Evolutionary conservation across 805 yeast genomes (phyloP).

Genomic region (Kluyveromyces nonfermentans): DNA sequence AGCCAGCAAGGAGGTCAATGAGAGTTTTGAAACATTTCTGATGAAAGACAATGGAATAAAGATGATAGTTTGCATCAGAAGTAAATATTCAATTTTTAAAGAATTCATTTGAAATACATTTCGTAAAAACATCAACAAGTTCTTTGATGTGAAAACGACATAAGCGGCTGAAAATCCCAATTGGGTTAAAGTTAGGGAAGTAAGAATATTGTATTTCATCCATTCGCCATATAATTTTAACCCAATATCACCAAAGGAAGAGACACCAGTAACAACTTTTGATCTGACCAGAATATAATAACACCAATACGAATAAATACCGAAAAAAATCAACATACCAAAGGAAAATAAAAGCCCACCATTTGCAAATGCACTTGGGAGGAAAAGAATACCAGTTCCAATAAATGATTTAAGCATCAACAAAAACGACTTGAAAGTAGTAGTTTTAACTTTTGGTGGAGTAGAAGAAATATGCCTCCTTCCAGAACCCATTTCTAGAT

Average conservation of each 20-base stretch:
- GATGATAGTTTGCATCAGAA: slow-evolving; percentile 45
- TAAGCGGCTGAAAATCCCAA: slow-evolving; percentile 77
- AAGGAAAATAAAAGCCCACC: slow-evolving; percentile 63
- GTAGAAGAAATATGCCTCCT: slow-evolving; percentile 15
- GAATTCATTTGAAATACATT: slow-evolving; percentile 36
- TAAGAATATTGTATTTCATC: slow-evolving; percentile 53
- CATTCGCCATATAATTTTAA: slow-evolving; percentile 49
- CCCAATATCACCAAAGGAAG: slow-evolving; percentile 79
- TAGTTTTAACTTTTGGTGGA: slow-evolving; percentile 51
- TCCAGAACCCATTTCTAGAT: slow-evolving; percentile 1
- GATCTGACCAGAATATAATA: slow-evolving; percentile 54
- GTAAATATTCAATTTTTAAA: slow-evolving; percentile 36
- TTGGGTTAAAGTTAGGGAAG: slow-evolving; percentile 61
- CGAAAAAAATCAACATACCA: slow-evolving; percentile 46
- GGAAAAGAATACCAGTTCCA: slow-evolving; percentile 66
- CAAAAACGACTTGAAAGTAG: slow-evolving; percentile 64
- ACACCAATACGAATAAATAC: slow-evolving; percentile 69
- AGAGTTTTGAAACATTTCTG: slow-evolving; percentile 66
- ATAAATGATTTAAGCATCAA: slow-evolving; percentile 64
- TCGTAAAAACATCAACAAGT: slow-evolving; percentile 50
- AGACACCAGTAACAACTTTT: slow-evolving; percentile 49
- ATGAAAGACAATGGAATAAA: slow-evolving; percentile 63
- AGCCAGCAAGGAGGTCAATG: slow-evolving; percentile 63
- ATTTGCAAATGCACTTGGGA: slow-evolving; percentile 61
- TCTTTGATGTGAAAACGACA: slow-evolving; percentile 69